Base-by-base conservation (phyloP, 805 yeast species). In the Kazachstania psychrophila region DNA sequence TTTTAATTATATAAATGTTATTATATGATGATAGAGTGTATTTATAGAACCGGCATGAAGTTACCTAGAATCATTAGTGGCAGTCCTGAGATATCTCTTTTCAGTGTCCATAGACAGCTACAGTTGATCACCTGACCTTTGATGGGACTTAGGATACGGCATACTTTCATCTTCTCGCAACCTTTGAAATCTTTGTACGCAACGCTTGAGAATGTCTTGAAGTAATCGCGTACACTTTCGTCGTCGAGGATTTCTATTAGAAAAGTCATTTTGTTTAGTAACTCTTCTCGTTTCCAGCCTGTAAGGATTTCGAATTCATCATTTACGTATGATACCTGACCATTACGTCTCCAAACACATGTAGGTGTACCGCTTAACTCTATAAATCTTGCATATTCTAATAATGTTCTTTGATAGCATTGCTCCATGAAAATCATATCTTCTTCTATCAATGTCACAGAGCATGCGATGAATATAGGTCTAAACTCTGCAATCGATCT, bases 11-110 rank as follows among this genome's bases (percentile, higher is more conserved):
- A n/a, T n/a, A n/a, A n/a, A n/a, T n/a, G n/a, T n/a, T 10, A 9
- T 6, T 29, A 19, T 29, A 18, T 29, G 9, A 10, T 8, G 9
- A 15, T n/a, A 9, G 9, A 8, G 18, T 18, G 16, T 18, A 4
- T 2, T 13, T 10, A 31, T 5, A 44, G 23, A 4, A 85, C 79
- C 0, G 96, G 97, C 48, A 89, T 65, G 56, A 89, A 89, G 54
- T 86, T 92, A 13, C 96, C 97, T 23, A 89, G 73, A 16, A 92
- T 80, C 94, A 89, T 88, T 86, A 92, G 80, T 12, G 98, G 98
- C 36, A 89, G 79, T 7, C 96, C 96, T 62, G 92, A 89, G 13
- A 89, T 94, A 55, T 89, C 97, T 56, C 96, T 68, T 54, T 88
- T 87, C 45, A 92, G 64, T 1, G 97, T 92, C 94, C 96, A 85